These are phyloP conservation scores for Haemoproteus tartakovskyi DNA, from an alignment of 169 alveolate species.

Conservation along the genomic window DNA sequence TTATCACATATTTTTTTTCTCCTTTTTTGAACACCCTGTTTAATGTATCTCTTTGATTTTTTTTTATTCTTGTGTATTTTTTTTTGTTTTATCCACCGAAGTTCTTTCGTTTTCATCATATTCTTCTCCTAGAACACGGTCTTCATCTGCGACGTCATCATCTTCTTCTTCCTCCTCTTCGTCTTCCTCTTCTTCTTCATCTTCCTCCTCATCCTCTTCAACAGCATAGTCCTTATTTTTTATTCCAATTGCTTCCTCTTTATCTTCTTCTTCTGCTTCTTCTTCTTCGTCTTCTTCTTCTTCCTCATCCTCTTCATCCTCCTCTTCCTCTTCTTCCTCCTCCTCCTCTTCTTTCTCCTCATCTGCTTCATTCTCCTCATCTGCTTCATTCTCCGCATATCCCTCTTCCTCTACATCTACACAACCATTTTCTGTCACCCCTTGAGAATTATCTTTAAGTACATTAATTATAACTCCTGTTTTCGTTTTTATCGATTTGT, in stretches of 20 bases:
- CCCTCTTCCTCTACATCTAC: constrained; percentile 8
- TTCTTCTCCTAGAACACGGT: neutral
- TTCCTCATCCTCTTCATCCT: constrained; percentile 1
- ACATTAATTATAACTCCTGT: too few relatives aligned
- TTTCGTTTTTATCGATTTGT: too few relatives aligned
- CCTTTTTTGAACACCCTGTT: constrained; percentile 5
- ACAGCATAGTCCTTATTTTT: neutral
- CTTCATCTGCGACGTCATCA: neutral
- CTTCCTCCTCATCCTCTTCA: constrained; percentile 3
- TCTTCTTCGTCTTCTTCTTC: constrained; percentile 14
- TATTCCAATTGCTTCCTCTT: neutral
- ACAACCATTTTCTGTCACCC: too few relatives aligned
- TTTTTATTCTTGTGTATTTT: neutral
- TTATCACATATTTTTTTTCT: constrained; percentile 45
- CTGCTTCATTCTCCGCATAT: constrained; percentile 4
- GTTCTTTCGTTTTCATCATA: neutral
- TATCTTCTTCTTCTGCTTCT: constrained; percentile 1
- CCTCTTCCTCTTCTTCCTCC: constrained; percentile 3
- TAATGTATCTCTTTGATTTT: neutral
- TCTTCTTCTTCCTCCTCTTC: neutral
- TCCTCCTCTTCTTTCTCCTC: constrained; percentile 6
- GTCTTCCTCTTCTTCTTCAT: neutral
- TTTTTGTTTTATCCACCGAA: neutral
- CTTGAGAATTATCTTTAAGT: too few relatives aligned
- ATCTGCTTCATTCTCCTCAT: neutral